Base-by-base conservation (phyloP, 179 eudicot genomes). In the Actinidia arguta region DNA sequence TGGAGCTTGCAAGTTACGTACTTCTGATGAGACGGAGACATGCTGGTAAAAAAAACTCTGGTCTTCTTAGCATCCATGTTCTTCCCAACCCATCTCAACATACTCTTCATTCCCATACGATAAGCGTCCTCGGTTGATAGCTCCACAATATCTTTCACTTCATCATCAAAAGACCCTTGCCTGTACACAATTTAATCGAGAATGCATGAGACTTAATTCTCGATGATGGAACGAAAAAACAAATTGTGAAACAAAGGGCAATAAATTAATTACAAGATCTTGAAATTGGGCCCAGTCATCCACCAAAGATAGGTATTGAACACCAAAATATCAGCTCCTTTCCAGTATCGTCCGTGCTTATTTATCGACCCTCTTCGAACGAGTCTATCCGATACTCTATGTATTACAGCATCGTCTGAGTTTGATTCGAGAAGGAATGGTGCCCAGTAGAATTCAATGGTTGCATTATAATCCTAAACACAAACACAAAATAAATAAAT, bases 241-340 rank as follows among this genome's bases (percentile, higher is more conserved):
- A 27, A 5, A 20, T 50, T 50, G 8, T 50, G 4, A 8, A 51
- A 1, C 51, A 47, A 14, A 5, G 56, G 14, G 7, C 6, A 39
- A 10, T 0, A 50, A 39, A 8, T 56, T 55, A 54, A 73, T 86
- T 91, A 96, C 99, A 94, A 78, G 82, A 96, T 90, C 73, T 93
- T 96, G 88, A 96, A 90, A 66, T 89, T 76, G 51, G 85, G 88
- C 80, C 99, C 98, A 56, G 94, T 90, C 94, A 96, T 93, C 99
- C 99, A 96, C 99, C 99, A 96, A n/a, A 93, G 90, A 79, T 96
- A 96, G 17, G 99, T 91, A 78, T 93, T 96, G 91, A 96, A 96
- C 3, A 96, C 93, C 75, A 96, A 78, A 11, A 93, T 92, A 83
- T 96, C 98, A 14, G 86, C 98, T 55, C 95, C 95, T 88, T 91